Evolutionary conservation across 2,329 filamentous ascomycete genomes (phyloP).

Genomic region (Penicillium digitatum): DNA sequence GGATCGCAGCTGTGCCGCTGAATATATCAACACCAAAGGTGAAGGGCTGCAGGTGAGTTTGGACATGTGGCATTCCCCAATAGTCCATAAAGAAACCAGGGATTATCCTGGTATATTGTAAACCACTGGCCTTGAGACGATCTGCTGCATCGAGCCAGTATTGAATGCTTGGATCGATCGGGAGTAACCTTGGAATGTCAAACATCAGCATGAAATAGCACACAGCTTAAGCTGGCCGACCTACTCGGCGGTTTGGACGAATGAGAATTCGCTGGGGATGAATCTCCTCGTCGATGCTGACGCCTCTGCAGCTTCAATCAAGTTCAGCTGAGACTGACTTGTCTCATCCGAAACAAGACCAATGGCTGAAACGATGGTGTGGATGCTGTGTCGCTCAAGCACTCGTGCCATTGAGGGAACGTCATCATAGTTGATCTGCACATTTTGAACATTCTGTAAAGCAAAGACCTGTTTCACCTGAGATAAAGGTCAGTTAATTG

Average conservation of each 20-base stretch:
- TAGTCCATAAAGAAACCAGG: conserved; percentile 49
- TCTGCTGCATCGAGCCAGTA: conserved; percentile 28
- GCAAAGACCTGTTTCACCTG: conserved; percentile 2
- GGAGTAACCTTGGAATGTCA: conserved; percentile 19
- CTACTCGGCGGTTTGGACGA: conserved; percentile 33
- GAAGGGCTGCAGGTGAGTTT: conserved; percentile 40
- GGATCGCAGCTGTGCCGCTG: conserved; percentile 47
- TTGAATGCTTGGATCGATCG: conserved; percentile 30
- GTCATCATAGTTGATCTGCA: conserved; percentile 35
- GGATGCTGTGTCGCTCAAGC: conserved; percentile 39
- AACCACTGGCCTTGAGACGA: conserved; percentile 30
- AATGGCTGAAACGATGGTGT: conserved; percentile 47
- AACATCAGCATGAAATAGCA: conserved; percentile 1
- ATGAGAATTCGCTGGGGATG: conserved; percentile 45
- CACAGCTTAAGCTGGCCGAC: conserved; percentile 3
- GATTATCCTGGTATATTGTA: conserved; percentile 41
- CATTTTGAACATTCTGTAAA: conserved; percentile 14
- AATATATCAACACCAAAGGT: conserved; percentile 46
- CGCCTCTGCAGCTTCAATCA: conserved; percentile 45
- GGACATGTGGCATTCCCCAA: conserved; percentile 39
- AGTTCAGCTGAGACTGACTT: conserved; percentile 38
- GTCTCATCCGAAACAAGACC: conserved; percentile 29
- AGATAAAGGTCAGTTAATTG: not conserved
- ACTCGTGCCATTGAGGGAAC: conserved; percentile 24
- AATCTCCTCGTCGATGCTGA: conserved; percentile 41